Evolutionary conservation across 805 yeast species (phyloP).

Genomic region (Vanderwaltozyma verrucispora): DNA sequence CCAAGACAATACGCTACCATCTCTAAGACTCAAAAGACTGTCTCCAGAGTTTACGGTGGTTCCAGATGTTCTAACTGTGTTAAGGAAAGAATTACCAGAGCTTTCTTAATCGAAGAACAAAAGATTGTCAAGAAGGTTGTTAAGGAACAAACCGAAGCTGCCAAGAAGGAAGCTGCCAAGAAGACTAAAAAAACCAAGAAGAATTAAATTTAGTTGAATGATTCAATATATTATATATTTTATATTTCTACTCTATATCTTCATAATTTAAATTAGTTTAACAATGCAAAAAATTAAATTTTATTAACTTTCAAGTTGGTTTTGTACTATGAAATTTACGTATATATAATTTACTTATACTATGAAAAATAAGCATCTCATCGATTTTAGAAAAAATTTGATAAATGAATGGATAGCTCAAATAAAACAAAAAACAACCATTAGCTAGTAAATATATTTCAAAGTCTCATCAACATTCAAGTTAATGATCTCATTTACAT

Average conservation of each 20-base stretch:
- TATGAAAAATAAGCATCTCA: too few relatives aligned
- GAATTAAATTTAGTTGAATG: slow-evolving; percentile 1
- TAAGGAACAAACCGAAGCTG: slow-evolving; percentile 91
- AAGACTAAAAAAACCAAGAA: slow-evolving; percentile 18
- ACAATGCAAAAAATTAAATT: neutral
- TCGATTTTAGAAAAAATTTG: too few relatives aligned
- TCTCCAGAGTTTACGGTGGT: slow-evolving; percentile 99
- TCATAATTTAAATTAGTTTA: slow-evolving; percentile 3
- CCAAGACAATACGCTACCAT: slow-evolving; percentile 96
- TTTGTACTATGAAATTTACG: too few relatives aligned
- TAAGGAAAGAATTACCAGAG: slow-evolving; percentile 98
- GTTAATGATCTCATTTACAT: neutral
- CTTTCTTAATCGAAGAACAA: slow-evolving; percentile 99
- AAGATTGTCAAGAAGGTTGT: slow-evolving; percentile 99
- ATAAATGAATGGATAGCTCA: too few relatives aligned
- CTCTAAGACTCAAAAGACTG: slow-evolving; percentile 96
- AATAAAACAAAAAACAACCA: too few relatives aligned
- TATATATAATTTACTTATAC: too few relatives aligned
- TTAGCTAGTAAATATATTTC: too few relatives aligned
- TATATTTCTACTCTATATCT: slow-evolving; percentile 2
- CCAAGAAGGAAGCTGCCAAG: slow-evolving; percentile 47
- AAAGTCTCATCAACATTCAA: too few relatives aligned
- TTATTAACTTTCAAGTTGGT: too few relatives aligned
- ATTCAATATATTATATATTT: slow-evolving; percentile 1
- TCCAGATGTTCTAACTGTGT: slow-evolving; percentile 97